phyloP scores from a whole-genome alignment of 2,329 filamentous ascomycete species.

The Huntiella omanensis region DNA sequence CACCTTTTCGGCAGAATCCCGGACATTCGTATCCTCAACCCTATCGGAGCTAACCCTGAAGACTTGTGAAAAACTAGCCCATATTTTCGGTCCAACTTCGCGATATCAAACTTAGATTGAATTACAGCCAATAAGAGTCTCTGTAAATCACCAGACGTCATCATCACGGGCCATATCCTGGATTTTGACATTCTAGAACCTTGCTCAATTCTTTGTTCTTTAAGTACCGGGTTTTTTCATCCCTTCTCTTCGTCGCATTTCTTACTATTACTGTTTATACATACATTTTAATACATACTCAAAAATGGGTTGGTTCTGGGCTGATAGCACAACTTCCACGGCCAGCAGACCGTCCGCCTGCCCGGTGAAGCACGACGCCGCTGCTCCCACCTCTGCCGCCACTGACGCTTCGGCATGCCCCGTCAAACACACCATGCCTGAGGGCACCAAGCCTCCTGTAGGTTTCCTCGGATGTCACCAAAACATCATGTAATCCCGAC shows the following conservation, averaged over 20 bases:
- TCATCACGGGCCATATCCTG: neutral
- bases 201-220: constrained; percentile 1
- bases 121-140: constrained; percentile 6
- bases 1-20: too few species aligned
- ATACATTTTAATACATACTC: constrained; percentile 3
- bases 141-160: constrained; percentile 6
- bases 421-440: constrained; percentile 5
- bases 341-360: constrained; percentile 6
- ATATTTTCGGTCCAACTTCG: too few species aligned
- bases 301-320: constrained; percentile 47
- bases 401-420: neutral
- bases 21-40: too few species aligned
- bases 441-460: constrained; percentile 6
- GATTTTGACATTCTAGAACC: too few species aligned
- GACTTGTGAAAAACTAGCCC: too few species aligned
- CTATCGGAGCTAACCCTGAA: too few species aligned
- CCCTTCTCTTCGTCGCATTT: constrained; percentile 6
- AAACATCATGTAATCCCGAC: too few species aligned
- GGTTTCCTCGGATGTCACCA: neutral
- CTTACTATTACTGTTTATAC: neutral
- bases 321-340: constrained; percentile 26
- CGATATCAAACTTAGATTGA: too few species aligned
- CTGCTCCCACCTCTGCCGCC: neutral
- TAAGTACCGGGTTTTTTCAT: neutral
- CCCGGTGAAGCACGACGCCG: constrained; percentile 5